Conservation (phyloP, 2,329 filamentous ascomycete genomes). For the Bimuria novae-zelandiae region DNA sequence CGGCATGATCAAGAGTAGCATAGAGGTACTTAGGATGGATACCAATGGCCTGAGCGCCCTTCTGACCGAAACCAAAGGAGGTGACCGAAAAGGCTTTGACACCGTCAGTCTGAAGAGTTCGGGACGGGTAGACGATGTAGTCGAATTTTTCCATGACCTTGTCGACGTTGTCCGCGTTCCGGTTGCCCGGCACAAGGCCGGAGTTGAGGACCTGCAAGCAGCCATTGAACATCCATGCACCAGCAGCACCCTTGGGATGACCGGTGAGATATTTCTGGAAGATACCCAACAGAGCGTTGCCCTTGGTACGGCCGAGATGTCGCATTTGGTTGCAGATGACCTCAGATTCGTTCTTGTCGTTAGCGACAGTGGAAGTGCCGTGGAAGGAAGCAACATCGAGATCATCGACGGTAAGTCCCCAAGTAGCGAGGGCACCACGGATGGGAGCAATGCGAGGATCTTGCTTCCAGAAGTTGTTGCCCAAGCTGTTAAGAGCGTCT, state of each 20-base stretch:
- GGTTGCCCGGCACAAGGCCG: constrained; percentile 93
- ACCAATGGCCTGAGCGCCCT: constrained; percentile 96
- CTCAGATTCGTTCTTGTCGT: constrained; percentile 99
- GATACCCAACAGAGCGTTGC: constrained; percentile 92
- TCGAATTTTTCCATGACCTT: constrained; percentile 97
- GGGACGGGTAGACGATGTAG: constrained; percentile 95
- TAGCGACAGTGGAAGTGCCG: constrained; percentile 96
- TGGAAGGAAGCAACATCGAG: constrained; percentile 97
- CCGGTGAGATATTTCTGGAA: constrained; percentile 99
- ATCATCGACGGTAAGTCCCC: constrained; percentile 97
- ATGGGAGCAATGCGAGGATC: constrained; percentile 92
- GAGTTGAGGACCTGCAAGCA: constrained; percentile 93
- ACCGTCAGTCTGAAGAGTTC: constrained; percentile 94
- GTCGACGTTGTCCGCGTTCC: constrained; percentile 97
- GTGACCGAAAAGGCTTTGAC: constrained; percentile 99
- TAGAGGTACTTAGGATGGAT: constrained; percentile 96
- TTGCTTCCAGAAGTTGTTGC: constrained; percentile 99
- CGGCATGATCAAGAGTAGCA: constrained; percentile 85
- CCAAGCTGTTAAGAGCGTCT: constrained; percentile 87
- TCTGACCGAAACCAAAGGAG: constrained; percentile 98
- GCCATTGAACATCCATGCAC: constrained; percentile 99
- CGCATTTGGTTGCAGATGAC: constrained; percentile 96
- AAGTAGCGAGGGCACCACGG: constrained; percentile 92
- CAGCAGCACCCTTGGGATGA: constrained; percentile 98
- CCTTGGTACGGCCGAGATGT: constrained; percentile 93